phyloP scores from a whole-genome alignment of 2,329 filamentous ascomycete genomes.

The Talaromyces sp. region DNA sequence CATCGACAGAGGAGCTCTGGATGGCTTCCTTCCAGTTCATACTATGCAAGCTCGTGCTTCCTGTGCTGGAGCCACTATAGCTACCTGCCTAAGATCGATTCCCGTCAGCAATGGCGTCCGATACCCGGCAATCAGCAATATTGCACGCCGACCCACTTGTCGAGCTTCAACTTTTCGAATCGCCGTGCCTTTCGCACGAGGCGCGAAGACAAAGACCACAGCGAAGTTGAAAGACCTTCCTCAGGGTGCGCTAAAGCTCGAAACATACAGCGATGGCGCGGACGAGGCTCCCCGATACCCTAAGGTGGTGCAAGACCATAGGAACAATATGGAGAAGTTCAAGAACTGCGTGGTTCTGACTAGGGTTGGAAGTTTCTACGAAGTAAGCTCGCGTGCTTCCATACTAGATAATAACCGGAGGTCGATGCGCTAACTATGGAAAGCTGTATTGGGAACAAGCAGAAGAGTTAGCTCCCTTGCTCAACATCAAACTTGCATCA shows the following conservation, averaged over 20 bases:
- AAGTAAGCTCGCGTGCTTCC: conserved; percentile 49
- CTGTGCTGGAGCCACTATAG: conserved; percentile 6
- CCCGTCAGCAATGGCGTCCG: neutral
- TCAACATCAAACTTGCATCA: conserved; percentile 81
- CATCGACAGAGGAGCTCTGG: neutral
- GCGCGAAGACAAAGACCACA: conserved; percentile 39
- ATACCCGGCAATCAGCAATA: conserved; percentile 3
- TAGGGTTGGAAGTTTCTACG: conserved; percentile 92
- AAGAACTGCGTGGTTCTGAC: conserved; percentile 88
- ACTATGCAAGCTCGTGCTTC: conserved; percentile 20
- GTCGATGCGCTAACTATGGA: conserved; percentile 11
- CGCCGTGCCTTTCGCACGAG: conserved; percentile 25
- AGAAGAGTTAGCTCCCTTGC: conserved; percentile 77
- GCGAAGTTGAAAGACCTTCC: conserved; percentile 52
- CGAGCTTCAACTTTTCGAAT: conserved; percentile 20
- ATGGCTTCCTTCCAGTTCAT: neutral
- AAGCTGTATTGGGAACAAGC: conserved; percentile 92
- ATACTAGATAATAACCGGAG: neutral
- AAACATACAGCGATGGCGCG: conserved; percentile 43
- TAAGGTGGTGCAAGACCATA: conserved; percentile 82
- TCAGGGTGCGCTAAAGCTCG: conserved; percentile 54
- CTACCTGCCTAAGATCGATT: conserved; percentile 19
- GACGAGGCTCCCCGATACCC: conserved; percentile 66
- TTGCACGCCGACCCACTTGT: conserved; percentile 19
- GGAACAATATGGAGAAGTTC: conserved; percentile 86